phyloP scores from a whole-genome alignment of 2,329 filamentous ascomycete species.

The Colletotrichum spaethianum region DNA sequence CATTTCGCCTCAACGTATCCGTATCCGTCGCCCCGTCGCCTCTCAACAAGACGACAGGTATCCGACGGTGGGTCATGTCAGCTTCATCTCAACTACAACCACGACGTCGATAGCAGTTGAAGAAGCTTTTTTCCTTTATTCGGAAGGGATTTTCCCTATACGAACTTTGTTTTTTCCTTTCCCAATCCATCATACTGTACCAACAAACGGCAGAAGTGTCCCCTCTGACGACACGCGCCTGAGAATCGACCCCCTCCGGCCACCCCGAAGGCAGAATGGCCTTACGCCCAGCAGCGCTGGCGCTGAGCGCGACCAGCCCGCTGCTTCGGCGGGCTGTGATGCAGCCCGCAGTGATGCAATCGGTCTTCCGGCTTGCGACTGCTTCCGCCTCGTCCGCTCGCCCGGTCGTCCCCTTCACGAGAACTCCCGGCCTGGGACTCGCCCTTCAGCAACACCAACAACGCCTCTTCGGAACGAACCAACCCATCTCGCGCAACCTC shows the following conservation, averaged over 20 bases:
- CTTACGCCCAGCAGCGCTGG: conserved; percentile 40
- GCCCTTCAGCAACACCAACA: conserved; percentile 45
- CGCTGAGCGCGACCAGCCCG: conserved; percentile 37
- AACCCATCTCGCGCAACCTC: conserved; percentile 72
- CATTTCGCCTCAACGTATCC: conserved; percentile 41
- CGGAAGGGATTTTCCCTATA: conserved; percentile 10
- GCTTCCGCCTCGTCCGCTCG: conserved; percentile 15
- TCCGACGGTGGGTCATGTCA: conserved; percentile 28
- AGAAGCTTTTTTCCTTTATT: conserved; percentile 4
- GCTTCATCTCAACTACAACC: conserved; percentile 21
- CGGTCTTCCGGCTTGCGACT: conserved; percentile 36
- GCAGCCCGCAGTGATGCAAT: conserved; percentile 39
- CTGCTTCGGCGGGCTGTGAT: conserved; percentile 34
- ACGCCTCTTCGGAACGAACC: conserved; percentile 59
- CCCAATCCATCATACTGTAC: background rate
- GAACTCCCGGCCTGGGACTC: conserved; percentile 41
- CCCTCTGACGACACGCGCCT: conserved; percentile 19
- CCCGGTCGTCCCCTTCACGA: conserved; percentile 9
- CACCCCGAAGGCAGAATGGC: conserved; percentile 37
- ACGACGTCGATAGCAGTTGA: conserved; percentile 26
- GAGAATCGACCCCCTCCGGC: conserved; percentile 5
- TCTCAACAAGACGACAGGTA: conserved; percentile 35
- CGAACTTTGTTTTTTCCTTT: background rate
- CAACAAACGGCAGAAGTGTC: background rate
- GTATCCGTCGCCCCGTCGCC: conserved; percentile 29